A percentile compares a stretch with the other conserved stretches of the same genome.
Conservation (phyloP, 2,329 filamentous ascomycete species). For the Fusarium nisikadoi region DNA sequence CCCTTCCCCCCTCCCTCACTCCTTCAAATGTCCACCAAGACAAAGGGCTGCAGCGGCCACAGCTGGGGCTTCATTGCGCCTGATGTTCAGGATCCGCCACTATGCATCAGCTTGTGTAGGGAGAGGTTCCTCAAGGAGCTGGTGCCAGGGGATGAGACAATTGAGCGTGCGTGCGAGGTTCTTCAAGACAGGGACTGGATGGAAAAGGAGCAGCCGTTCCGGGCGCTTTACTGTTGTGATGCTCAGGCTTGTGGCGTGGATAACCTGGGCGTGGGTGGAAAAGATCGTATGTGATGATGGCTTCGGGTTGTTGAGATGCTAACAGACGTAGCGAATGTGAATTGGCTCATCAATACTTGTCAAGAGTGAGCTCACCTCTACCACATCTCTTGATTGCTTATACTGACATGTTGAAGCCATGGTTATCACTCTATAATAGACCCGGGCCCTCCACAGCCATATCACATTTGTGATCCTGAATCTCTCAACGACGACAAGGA, state of each 20-base stretch:
- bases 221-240: constrained; percentile 64
- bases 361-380: constrained; percentile 54
- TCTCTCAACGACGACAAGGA: constrained; percentile 12
- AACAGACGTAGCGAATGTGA: constrained; percentile 58
- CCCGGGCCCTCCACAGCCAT: constrained; percentile 41
- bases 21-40: constrained; percentile 14
- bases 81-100: constrained; percentile 46
- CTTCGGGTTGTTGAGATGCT: constrained; percentile 8
- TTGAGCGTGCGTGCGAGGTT: constrained; percentile 47
- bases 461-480: constrained; percentile 36
- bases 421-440: constrained; percentile 42
- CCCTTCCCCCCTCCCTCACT: not conserved
- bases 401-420: constrained; percentile 35
- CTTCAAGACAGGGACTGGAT: constrained; percentile 43
- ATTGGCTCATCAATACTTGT: constrained; percentile 62
- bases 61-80: constrained; percentile 47
- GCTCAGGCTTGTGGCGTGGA: constrained; percentile 61
- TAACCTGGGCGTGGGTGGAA: constrained; percentile 45
- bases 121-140: constrained; percentile 47
- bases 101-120: constrained; percentile 51
- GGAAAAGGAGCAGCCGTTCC: constrained; percentile 49
- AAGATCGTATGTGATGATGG: constrained; percentile 55
- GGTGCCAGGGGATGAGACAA: constrained; percentile 44
- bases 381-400: not conserved
- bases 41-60: constrained; percentile 35